These are phyloP conservation scores for Osmanthus fragrans DNA, from an alignment of 257 asterid genomes.

Conservation along the genomic window DNA sequence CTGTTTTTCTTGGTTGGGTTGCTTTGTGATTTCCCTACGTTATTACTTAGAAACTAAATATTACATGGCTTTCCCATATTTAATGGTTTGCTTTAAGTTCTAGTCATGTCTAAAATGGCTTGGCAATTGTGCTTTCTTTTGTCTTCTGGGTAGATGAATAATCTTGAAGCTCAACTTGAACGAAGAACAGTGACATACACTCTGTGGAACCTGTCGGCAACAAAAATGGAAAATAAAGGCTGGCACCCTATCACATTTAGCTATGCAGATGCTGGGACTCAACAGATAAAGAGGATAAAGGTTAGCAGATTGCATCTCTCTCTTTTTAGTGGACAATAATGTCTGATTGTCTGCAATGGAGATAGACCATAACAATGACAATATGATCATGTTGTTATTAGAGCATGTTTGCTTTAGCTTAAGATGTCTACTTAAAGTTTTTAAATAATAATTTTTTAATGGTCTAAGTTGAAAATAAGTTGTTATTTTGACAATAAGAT, in stretches of 20 bases:
- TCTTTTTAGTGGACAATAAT: not conserved
- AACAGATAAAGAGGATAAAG: conserved; percentile 70
- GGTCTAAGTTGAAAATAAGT: not conserved
- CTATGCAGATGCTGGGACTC: conserved; percentile 66
- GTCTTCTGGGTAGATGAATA: conserved; percentile 52
- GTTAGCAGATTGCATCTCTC: conserved; percentile 35
- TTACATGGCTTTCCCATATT: not conserved
- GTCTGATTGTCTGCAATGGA: not conserved
- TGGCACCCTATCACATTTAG: conserved; percentile 90
- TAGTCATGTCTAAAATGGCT: not conserved
- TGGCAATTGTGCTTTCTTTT: conserved; percentile 7
- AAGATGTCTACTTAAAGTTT: not conserved
- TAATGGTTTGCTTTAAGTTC: conserved; percentile 5
- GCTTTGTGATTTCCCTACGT: not conserved
- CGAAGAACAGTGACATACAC: conserved; percentile 91
- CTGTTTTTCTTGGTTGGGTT: not conserved
- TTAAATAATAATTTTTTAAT: not conserved
- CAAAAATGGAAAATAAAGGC: conserved; percentile 54
- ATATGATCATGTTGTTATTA: not conserved
- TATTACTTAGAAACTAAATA: not conserved
- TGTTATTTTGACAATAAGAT: not conserved
- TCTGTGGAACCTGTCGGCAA: conserved; percentile 65
- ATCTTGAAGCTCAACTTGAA: conserved; percentile 80
- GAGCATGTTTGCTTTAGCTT: not conserved
- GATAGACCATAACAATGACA: not conserved